phyloP scores from a whole-genome alignment of 306 rosid genomes.

The Acacia acuminata region DNA sequence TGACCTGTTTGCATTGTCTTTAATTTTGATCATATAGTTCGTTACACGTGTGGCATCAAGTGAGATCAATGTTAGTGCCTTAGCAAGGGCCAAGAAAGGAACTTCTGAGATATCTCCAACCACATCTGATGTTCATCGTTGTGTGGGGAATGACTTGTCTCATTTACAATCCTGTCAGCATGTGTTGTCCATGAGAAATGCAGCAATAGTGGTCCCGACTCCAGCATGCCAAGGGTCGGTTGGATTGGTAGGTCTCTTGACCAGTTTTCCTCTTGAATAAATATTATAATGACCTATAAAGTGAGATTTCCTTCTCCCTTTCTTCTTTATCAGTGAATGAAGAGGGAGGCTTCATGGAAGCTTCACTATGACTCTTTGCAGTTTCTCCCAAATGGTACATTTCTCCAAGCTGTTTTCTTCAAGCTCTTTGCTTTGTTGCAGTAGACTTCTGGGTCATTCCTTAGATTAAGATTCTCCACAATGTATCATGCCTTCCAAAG shows the following conservation, averaged over 20 bases:
- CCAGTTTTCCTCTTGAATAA: neutral
- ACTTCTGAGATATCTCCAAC: constrained; percentile 55
- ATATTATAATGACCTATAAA: constrained; percentile 22
- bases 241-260: constrained; percentile 28
- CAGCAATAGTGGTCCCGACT: constrained; percentile 73
- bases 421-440: neutral
- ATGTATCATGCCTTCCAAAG: neutral
- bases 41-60: constrained; percentile 51
- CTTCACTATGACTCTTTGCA: constrained; percentile 39
- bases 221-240: constrained; percentile 38
- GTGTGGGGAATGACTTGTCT: constrained; percentile 56
- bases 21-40: constrained; percentile 47
- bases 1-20: constrained; percentile 32
- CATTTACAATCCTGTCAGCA: constrained; percentile 60
- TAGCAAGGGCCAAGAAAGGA: constrained; percentile 51
- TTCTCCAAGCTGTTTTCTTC: constrained; percentile 20
- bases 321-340: constrained; percentile 29
- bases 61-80: constrained; percentile 42
- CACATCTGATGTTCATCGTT: constrained; percentile 55
- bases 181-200: constrained; percentile 59
- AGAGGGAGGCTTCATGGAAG: constrained; percentile 34
- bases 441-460: neutral
- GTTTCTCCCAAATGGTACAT: constrained; percentile 50
- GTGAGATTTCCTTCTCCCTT: neutral
- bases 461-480: neutral